These are phyloP conservation scores for Coniochaeta sp. DNA, from an alignment of 2,329 filamentous ascomycete species.

Conservation along the genomic window DNA sequence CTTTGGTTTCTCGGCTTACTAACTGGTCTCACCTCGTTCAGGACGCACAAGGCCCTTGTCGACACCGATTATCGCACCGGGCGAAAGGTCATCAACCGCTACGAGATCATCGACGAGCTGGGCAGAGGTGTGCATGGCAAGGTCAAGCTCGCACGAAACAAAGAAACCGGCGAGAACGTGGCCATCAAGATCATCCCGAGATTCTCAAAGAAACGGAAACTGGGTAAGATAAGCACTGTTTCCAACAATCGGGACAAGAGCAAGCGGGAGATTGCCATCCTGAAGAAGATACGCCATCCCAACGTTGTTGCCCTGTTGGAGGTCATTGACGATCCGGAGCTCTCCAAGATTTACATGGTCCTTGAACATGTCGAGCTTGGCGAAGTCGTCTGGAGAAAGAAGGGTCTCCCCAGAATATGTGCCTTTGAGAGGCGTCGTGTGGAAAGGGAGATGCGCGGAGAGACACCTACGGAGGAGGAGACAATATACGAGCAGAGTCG, in stretches of 20 bases:
- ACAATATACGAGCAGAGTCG: constrained; percentile 52
- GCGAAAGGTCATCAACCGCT: constrained; percentile 95
- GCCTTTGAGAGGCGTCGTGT: constrained; percentile 74
- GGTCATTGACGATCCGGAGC: constrained; percentile 93
- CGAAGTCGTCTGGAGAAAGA: constrained; percentile 89
- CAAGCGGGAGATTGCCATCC: constrained; percentile 92
- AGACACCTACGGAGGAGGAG: constrained; percentile 52
- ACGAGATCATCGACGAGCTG: constrained; percentile 94
- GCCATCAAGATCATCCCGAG: constrained; percentile 98
- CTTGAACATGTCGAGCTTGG: constrained; percentile 91
- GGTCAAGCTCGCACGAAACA: constrained; percentile 86
- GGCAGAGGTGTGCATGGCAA: constrained; percentile 95
- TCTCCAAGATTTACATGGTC: constrained; percentile 97
- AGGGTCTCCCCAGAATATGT: constrained; percentile 77
- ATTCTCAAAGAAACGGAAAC: constrained; percentile 83
- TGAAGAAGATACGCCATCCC: constrained; percentile 97
- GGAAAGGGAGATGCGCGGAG: constrained; percentile 61
- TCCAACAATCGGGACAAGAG: constrained; percentile 66
- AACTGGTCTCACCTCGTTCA: constrained; percentile 21
- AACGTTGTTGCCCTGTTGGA: constrained; percentile 94
- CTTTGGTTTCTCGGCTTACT: not conserved
- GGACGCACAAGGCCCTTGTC: constrained; percentile 84
- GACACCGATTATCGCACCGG: constrained; percentile 85
- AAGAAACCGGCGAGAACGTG: constrained; percentile 68
- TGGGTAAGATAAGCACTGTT: constrained; percentile 68